Evolutionary conservation across 371 early-diverging fungal genomes (phyloP), one percentile per base, ranked within the genome.

Genomic region (Actinomortierella ambigua): DNA sequence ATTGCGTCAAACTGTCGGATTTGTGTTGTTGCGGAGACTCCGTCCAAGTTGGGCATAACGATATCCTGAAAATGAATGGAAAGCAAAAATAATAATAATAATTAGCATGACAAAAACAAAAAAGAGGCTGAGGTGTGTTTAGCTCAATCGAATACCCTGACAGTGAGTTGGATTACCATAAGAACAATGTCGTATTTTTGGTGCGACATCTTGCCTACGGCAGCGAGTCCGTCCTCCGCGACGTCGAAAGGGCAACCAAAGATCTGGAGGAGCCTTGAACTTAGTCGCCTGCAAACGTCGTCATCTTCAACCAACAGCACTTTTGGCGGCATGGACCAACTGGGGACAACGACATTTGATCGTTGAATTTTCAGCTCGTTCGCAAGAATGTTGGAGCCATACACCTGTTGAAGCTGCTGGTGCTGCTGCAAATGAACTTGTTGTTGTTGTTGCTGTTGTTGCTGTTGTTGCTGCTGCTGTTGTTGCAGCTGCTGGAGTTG

Each of bases 231-330:
- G 68, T 93, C 92, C 23, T 79, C 83, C 13, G 89, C 93, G 22
- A 89, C 75, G 66, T 91, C 91, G 59, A 89, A 84, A 0, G 83
- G 75, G 61, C 91, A 91, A 2, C 91, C 91, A 77, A 91, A 85
- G 2, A 89, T 69, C 54, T 84, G 77, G 3, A 93, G 70, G 9
- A 89, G 55, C 51, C 82, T 84, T 2, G 87, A 80, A 47, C 87
- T 86, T 4, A 93, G 50, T 18, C 81, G 80, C 47, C 90, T 85
- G 65, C 87, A 87, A 6, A 83, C 85, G 22, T 83, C 84, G 65
- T 93, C 90, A 60, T 93, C 93, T 51, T 93, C 93, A 3, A 93
- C 93, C 13, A 93, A 68, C 17, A 93, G 68, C 9, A 93, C 88
- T 52, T 83, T 83, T 15, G 90, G 90, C 24, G 90, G 85, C 41